Conservation (phyloP, 2,329 filamentous ascomycete genomes). For the Cladophialophora chaetospira region DNA sequence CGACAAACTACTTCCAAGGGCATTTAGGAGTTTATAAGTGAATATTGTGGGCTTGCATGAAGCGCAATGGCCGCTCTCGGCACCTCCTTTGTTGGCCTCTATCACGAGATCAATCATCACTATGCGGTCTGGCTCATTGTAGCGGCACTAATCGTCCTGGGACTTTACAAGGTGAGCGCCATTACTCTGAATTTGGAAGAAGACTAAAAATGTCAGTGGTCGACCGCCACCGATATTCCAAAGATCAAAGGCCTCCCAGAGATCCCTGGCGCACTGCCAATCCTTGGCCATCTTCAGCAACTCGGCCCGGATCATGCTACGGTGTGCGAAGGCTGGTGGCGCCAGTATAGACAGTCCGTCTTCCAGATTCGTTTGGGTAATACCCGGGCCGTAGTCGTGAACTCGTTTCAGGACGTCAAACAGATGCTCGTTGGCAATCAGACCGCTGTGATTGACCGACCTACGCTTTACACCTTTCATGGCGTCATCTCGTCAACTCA, state of each 20-base stretch:
- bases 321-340: conserved; percentile 55
- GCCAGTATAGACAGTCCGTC: conserved; percentile 57
- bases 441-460: conserved; percentile 71
- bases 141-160: conserved; percentile 13
- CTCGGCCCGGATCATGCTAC: conserved; percentile 58
- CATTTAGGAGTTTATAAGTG: background rate
- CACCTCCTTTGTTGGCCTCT: conserved; percentile 14
- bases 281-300: conserved; percentile 62
- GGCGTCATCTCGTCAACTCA: conserved; percentile 70
- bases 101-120: conserved; percentile 20
- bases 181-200: background rate
- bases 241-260: conserved; percentile 60
- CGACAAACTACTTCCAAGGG: background rate
- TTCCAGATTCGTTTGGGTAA: conserved; percentile 55
- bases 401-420: conserved; percentile 69
- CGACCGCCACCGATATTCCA: conserved; percentile 51
- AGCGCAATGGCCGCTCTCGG: conserved; percentile 1
- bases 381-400: conserved; percentile 69
- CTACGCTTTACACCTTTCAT: conserved; percentile 74
- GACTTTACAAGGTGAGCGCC: conserved; percentile 23
- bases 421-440: conserved; percentile 71
- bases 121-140: conserved; percentile 19
- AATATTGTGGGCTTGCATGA: background rate
- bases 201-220: conserved; percentile 18
- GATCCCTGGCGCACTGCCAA: conserved; percentile 55